Conservation (phyloP, 2,329 filamentous ascomycete species). For the Aspergillus sp. region DNA sequence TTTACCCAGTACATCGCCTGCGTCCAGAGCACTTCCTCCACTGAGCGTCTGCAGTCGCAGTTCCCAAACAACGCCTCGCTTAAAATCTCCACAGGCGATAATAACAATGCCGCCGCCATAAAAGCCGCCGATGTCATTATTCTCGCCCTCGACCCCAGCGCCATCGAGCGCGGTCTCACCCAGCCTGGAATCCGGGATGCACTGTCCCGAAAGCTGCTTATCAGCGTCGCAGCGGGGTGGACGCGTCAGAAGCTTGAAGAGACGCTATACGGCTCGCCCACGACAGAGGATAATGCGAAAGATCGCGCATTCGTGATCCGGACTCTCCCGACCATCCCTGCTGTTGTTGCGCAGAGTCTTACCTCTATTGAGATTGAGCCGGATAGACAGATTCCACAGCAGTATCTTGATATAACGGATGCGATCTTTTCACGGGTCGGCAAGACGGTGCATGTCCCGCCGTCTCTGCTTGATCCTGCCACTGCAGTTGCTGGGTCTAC, state of each 20-base stretch:
- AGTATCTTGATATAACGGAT: slow-evolving; percentile 35
- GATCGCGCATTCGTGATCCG: slow-evolving; percentile 36
- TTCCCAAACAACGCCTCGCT: slow-evolving; percentile 35
- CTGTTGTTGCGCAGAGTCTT: slow-evolving; percentile 44
- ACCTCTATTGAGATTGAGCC: slow-evolving; percentile 53
- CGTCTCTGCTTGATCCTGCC: slow-evolving; percentile 55
- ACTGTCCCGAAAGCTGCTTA: slow-evolving; percentile 43
- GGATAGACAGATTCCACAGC: slow-evolving; percentile 34
- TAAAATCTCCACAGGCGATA: slow-evolving; percentile 35
- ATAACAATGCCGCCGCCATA: slow-evolving; percentile 28
- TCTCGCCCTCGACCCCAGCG: slow-evolving; percentile 49
- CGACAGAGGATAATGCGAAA: slow-evolving; percentile 6
- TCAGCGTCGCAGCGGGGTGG: slow-evolving; percentile 55
- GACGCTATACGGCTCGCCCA: slow-evolving; percentile 30
- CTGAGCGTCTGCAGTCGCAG: slow-evolving; percentile 30
- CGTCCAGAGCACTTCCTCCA: slow-evolving; percentile 42
- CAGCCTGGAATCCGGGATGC: slow-evolving; percentile 41
- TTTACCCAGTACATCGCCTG: slow-evolving; percentile 44
- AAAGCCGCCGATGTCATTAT: slow-evolving; percentile 44
- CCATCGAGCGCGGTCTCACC: slow-evolving; percentile 41
- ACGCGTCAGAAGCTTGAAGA: slow-evolving; percentile 41
- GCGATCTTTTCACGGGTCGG: slow-evolving; percentile 56
- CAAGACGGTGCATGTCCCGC: slow-evolving; percentile 51
- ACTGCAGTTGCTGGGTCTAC: slow-evolving; percentile 63
- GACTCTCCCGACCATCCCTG: slow-evolving; percentile 48